Percentiles rank a stretch among this genome's conserved stretches.
Evolutionary conservation across 2,329 filamentous ascomycete genomes (phyloP).

Genomic region (Fusarium nisikadoi): DNA sequence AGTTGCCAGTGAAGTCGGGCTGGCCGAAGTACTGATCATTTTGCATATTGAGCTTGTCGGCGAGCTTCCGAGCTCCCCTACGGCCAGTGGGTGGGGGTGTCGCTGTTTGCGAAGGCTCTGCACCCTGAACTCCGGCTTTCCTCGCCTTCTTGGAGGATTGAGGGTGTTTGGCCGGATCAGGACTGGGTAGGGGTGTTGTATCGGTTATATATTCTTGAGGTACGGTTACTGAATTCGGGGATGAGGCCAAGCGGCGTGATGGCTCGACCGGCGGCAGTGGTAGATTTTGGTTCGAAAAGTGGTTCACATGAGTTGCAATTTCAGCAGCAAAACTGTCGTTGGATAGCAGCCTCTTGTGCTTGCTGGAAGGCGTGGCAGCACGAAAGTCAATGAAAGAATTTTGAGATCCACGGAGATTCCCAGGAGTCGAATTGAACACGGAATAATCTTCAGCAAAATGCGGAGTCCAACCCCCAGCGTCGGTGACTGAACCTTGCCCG

Average conservation of each 20-base stretch:
- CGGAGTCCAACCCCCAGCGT: slow-evolving; percentile 66
- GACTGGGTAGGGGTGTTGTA: slow-evolving; percentile 44
- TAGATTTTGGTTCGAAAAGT: slow-evolving; percentile 65
- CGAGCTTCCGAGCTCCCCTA: slow-evolving; percentile 66
- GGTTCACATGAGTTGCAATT: slow-evolving; percentile 70
- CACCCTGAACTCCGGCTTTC: slow-evolving; percentile 54
- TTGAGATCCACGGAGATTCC: slow-evolving; percentile 62
- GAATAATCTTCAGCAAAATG: slow-evolving; percentile 73
- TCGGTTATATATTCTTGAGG: slow-evolving; percentile 47
- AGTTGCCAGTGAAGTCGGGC: slow-evolving; percentile 60
- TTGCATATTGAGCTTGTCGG: slow-evolving; percentile 66
- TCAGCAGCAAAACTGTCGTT: slow-evolving; percentile 60
- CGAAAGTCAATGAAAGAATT: slow-evolving; percentile 59
- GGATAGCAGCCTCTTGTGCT: slow-evolving; percentile 64
- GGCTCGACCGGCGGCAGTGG: slow-evolving; percentile 69
- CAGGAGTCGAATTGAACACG: slow-evolving; percentile 72
- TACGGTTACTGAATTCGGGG: slow-evolving; percentile 58
- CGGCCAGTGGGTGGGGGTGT: slow-evolving; percentile 69
- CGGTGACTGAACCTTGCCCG: slow-evolving; percentile 59
- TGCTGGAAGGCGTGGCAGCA: slow-evolving; percentile 50
- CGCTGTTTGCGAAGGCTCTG: slow-evolving; percentile 59
- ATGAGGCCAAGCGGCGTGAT: slow-evolving; percentile 67
- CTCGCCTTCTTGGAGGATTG: slow-evolving; percentile 58
- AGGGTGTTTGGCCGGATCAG: slow-evolving; percentile 39
- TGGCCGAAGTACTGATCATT: slow-evolving; percentile 66